A percentile compares a stretch with the other conserved stretches of the same genome.
Conservation (phyloP, 2,329 filamentous ascomycete species). For the Microcera coccophila region DNA sequence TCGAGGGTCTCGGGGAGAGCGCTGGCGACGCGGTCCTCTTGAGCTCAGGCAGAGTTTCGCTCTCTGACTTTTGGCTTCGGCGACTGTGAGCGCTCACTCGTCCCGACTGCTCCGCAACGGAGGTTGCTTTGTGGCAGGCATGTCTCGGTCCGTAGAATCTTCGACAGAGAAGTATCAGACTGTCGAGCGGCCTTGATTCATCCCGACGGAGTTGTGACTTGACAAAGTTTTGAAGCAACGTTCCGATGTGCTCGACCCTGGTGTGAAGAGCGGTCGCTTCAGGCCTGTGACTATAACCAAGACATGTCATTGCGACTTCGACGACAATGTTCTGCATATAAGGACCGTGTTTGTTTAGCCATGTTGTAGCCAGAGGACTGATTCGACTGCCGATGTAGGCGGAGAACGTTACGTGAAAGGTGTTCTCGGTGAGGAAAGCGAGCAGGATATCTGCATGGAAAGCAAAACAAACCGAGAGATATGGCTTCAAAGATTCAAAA, state of each 20-base stretch:
- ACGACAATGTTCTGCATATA: conserved; percentile 37
- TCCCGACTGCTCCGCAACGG: conserved; percentile 1
- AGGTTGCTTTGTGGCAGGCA: not conserved
- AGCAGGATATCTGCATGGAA: conserved; percentile 38
- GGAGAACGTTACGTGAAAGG: conserved; percentile 38
- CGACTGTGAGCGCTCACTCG: conserved; percentile 8
- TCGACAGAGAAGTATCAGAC: conserved; percentile 33
- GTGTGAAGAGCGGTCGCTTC: conserved; percentile 23
- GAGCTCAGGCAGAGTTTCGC: not conserved
- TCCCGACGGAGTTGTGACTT: conserved; percentile 21
- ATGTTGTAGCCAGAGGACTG: conserved; percentile 34
- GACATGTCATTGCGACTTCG: conserved; percentile 40
- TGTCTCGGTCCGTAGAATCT: conserved; percentile 30
- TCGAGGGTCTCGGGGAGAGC: not conserved
- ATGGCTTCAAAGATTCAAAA: conserved; percentile 22
- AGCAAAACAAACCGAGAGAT: conserved; percentile 31
- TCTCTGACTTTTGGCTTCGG: conserved; percentile 8
- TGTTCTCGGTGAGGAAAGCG: conserved; percentile 31
- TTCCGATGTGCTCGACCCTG: conserved; percentile 23
- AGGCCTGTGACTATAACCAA: conserved; percentile 30
- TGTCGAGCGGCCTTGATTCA: conserved; percentile 22
- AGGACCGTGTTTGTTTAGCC: conserved; percentile 33
- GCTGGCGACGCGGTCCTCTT: not conserved
- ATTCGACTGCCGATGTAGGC: conserved; percentile 32
- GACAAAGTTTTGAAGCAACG: conserved; percentile 29